Base-by-base conservation (phyloP, 2,329 filamentous ascomycete genomes). In the Emmonsiellopsis sp. region DNA sequence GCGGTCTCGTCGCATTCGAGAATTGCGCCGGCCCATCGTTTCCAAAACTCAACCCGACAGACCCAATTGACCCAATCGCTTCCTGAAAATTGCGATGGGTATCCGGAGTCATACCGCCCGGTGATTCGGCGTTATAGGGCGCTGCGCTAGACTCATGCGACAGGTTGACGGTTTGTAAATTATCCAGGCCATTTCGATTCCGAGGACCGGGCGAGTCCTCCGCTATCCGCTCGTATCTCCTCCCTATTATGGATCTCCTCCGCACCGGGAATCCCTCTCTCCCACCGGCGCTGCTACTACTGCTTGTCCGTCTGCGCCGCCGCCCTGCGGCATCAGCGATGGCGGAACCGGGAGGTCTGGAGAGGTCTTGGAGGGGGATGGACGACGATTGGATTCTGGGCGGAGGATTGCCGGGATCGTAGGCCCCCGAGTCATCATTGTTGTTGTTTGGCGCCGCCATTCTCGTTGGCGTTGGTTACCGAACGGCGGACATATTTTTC, bases 331-430 rank as follows among this genome's bases (percentile, higher is more conserved):
- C 66, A 33, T 63, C 65, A 14, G 61, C 55, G 36, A 58, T 59
- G 47, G 55, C 56, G 31, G 56, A 58, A 52, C 67, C 68, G 36
- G 67, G 67, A 31, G 68, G 65, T 55, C 69, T 67, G 10, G 74
- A 73, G 37, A 87, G 74, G 61, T 85, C 80, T 68, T 84, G 84
- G 55, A 92, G 74, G 55, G 86, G 86, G 71, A 93, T 91, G 57
- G 85, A 84, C 52, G 71, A 27, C 21, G 21, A 27, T 27, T 27
- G 21, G 21, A 27, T 27, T 27, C 21, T 27, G 21, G 21, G 21
- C 21, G 21, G 21, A 27, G 21, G 21, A 27, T 27, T 27, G 21
- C 21, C 21, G 21, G 21, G 21, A 27, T 27, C 21, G 21, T 27
- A 56, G 51, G 59, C 59, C 40, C 66, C 61, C 55, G 58, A 59